Base-by-base conservation (phyloP, 108 stramenopile genomes). In the Epithemia pelagica region DNA sequence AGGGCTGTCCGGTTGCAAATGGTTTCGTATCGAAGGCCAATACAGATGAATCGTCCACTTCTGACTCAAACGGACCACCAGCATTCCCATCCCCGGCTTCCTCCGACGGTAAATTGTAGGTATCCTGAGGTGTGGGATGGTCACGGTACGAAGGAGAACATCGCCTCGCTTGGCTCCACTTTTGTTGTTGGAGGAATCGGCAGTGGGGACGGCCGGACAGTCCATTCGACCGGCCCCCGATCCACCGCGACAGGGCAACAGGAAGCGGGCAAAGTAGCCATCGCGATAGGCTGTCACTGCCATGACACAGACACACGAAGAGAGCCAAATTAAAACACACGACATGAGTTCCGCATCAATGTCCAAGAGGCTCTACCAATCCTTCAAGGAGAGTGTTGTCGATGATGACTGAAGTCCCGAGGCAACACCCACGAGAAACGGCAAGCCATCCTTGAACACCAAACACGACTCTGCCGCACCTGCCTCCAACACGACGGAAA, bases 81-180 rank as follows among this genome's bases (percentile, higher is more conserved):
- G n/a, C n/a, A n/a, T n/a, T n/a, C n/a, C n/a, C n/a, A n/a, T n/a
- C n/a, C n/a, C n/a, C n/a, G n/a, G n/a, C n/a, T n/a, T n/a, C n/a
- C n/a, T n/a, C n/a, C n/a, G n/a, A n/a, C n/a, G n/a, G n/a, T n/a
- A 93, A 83, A 73, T 96, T 92, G 82, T 77, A 93, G 18, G 82
- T 76, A 22, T 78, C 86, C 60, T 46, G 75, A 59, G 65, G 22
- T 21, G 27, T 74, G 15, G 69, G 70, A 29, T 66, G 82, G 20
- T 52, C 52, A 52, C 52, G 52, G 52, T 52, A 20, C n/a, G n/a
- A n/a, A 52, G 52, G 52, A 20, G 52, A 52, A 52, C 20, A 15
- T 19, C 18, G 15, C 20, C 52, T 52, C 52, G 52, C 20, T 20
- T 69, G n/a, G 37, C 67, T 60, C 82, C 74, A 54, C 59, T 74